Evolutionary conservation across 164 flowering plant genomes (phyloP).

Genomic region (Euptelea pleiosperma): DNA sequence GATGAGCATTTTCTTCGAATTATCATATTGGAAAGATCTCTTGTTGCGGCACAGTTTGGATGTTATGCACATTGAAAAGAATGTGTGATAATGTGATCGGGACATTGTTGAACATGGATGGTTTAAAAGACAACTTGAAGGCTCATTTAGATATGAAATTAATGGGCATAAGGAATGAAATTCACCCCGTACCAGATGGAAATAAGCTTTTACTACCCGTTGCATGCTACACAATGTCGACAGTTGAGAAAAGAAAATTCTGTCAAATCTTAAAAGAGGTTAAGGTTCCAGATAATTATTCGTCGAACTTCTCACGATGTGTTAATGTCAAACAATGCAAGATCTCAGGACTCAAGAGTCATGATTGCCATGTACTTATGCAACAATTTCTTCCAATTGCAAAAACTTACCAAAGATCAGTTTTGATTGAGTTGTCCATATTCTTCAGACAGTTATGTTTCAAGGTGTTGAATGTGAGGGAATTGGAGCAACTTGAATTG

Average conservation of each 20-base stretch:
- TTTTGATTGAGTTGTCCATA: constrained; percentile 4
- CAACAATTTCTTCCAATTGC: constrained; percentile 19
- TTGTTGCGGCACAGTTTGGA: constrained; percentile 17
- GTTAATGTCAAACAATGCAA: constrained; percentile 14
- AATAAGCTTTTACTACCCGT: constrained; percentile 6
- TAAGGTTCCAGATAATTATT: constrained; percentile 21
- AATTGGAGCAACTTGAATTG: not conserved
- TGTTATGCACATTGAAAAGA: constrained; percentile 18
- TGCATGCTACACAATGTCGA: constrained; percentile 12
- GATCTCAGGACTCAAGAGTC: constrained; percentile 17
- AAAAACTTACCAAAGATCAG: not conserved
- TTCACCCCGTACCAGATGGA: constrained; percentile 6
- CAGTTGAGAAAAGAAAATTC: not conserved
- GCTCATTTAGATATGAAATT: too few species aligned
- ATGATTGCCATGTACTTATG: constrained; percentile 26
- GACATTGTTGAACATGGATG: too few species aligned
- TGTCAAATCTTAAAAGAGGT: constrained; percentile 4
- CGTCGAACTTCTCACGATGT: constrained; percentile 20
- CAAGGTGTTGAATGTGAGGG: not conserved
- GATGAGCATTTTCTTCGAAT: constrained; percentile 14
- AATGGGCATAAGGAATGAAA: too few species aligned
- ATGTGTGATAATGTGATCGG: too few species aligned
- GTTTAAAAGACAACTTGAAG: too few species aligned
- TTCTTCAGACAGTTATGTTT: constrained; percentile 15
- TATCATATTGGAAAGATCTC: constrained; percentile 15